Base-by-base conservation (phyloP, 257 asterid species). In the Capsicum pubescens region DNA sequence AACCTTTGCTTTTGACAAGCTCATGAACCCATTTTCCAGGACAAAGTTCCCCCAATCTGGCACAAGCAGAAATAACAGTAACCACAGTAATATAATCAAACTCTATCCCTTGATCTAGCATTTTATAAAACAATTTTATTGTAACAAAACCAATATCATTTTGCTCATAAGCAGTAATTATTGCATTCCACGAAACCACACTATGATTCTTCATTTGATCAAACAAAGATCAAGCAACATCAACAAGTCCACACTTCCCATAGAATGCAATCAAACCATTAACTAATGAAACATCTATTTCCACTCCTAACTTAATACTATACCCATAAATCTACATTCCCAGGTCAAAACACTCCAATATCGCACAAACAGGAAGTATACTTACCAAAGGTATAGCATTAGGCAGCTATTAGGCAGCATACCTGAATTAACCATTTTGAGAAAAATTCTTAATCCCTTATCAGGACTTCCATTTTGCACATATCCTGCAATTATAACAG, bases 151-250 rank as follows among this genome's bases (percentile, higher is more conserved):
- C 68, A 17, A 42, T 83, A 63, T 55, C 82, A 35, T 84, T 84
- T 46, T 84, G 83, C 44, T 68, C 87, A 39, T 84, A 84, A 39
- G 81, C 84, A 46, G 81, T 84, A 76, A 84, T 84, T 56, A 84
- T 68, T 6, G 87, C 72, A 80, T 80, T 84, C 87, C 87, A 84
- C 3, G 84, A 84, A 35, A 84, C 86, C 26, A 76, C 17, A 9
- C 42, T 64, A 35, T 79, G 57, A 21, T 57, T 81, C 50, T 57
- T 58, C 87, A 79, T 79, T 52, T 67, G 55, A 79, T 79, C 70
- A 69, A 79, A 84, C 69, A 80, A 66, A 57, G 12, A 39, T 59
- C 84, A 12, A 3, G 84, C 83, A n/a, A 55, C 32, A 46, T 56
- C 76, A 55, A 80, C 52, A 9, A 66, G 72, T 60, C 84, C 84